These are phyloP conservation scores for Saturnispora quitensis DNA, from an alignment of 805 yeast species.

Conservation along the genomic window DNA sequence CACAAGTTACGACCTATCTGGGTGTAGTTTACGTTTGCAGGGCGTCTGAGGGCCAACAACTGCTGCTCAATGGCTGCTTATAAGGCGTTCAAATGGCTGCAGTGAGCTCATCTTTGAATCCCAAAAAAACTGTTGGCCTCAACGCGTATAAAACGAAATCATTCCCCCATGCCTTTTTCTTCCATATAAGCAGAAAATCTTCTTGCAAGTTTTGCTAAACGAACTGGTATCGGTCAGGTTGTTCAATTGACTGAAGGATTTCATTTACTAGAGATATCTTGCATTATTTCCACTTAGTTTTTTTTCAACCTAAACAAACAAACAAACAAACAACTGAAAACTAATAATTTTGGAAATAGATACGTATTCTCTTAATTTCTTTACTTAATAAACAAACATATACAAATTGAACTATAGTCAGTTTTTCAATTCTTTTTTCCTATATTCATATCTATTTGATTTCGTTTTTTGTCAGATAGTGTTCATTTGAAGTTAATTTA, in stretches of 20 bases:
- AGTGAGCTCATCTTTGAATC: background rate
- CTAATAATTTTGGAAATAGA: background rate
- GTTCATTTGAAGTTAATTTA: background rate
- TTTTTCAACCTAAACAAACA: conserved; percentile 2
- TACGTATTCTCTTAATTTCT: background rate
- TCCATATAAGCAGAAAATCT: background rate
- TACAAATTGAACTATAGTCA: background rate
- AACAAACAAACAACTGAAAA: conserved; percentile 11
- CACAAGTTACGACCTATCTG: background rate
- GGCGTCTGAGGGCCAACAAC: background rate
- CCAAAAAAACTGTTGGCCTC: conserved; percentile 8
- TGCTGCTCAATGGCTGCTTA: background rate
- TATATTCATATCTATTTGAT: background rate
- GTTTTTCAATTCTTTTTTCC: background rate
- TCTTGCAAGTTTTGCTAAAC: background rate
- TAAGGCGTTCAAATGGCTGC: background rate
- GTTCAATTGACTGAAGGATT: background rate
- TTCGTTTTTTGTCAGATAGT: background rate
- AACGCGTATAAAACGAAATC: conserved; percentile 9
- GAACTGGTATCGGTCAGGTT: background rate
- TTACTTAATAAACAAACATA: background rate
- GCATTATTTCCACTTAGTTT: background rate
- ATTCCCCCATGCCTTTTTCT: background rate
- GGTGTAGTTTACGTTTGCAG: background rate
- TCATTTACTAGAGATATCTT: background rate